phyloP scores from a whole-genome alignment of 2,329 filamentous ascomycete genomes.

The Aspergillus persii region DNA sequence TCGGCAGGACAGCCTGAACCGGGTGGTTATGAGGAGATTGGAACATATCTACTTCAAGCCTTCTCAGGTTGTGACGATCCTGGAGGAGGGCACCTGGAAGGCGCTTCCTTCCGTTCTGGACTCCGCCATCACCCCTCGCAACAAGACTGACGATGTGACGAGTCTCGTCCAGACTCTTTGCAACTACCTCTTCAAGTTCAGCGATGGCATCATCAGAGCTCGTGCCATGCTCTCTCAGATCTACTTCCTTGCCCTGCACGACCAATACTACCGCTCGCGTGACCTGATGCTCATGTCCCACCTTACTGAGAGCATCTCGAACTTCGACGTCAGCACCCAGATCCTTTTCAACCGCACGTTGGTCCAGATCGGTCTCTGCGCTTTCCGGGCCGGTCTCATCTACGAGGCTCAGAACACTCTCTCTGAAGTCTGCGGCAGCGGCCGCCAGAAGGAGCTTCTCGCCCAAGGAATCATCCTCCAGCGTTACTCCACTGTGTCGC shows the following conservation, averaged over 20 bases:
- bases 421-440: slow-evolving; percentile 96
- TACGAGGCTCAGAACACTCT: slow-evolving; percentile 98
- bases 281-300: slow-evolving; percentile 99
- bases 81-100: slow-evolving; percentile 95
- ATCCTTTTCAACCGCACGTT: slow-evolving; percentile 98
- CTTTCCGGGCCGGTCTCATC: slow-evolving; percentile 93
- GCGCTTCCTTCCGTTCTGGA: slow-evolving; percentile 66
- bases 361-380: slow-evolving; percentile 96
- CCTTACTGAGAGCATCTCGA: slow-evolving; percentile 92
- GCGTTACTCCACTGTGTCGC: slow-evolving; percentile 91
- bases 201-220: slow-evolving; percentile 92
- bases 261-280: slow-evolving; percentile 95
- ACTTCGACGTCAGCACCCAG: slow-evolving; percentile 95
- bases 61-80: slow-evolving; percentile 83
- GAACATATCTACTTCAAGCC: slow-evolving; percentile 99
- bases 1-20: slow-evolving; percentile 84
- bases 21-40: slow-evolving; percentile 86
- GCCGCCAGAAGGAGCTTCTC: slow-evolving; percentile 94
- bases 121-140: slow-evolving; percentile 77
- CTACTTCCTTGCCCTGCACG: slow-evolving; percentile 95
- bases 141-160: slow-evolving; percentile 64
- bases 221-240: slow-evolving; percentile 98
- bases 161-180: slow-evolving; percentile 79
- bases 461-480: slow-evolving; percentile 99
- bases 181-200: slow-evolving; percentile 91